Evolutionary conservation across 2,329 filamentous ascomycete species (phyloP), one percentile per base, ranked within the genome.

Genomic region (Pseudopithomyces chartarum): DNA sequence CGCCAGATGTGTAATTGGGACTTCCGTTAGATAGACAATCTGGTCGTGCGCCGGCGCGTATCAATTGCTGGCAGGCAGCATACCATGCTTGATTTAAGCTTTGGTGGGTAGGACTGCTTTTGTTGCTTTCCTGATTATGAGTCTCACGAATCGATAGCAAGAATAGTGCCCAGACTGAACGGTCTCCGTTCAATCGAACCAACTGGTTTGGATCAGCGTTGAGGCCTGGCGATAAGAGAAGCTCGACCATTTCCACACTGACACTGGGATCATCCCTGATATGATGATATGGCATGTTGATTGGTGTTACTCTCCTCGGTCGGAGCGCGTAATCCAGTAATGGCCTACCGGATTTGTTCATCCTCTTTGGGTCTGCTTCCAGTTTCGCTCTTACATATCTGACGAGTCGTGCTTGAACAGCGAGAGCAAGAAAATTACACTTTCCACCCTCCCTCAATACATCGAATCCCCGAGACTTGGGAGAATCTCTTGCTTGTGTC

Each of bases 261-360:
- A 61, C 36, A 13, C 49, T 58, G 0, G 62, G 26, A 12, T 62
- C 54, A 1, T 66, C 56, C 7, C 40, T 43, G 2, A 20, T 11
- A 6, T 50, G 51, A n/a, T 61, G 55, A 45, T 58, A 58, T 1
- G 6, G 40, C 53, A 65, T 58, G 5, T 1, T n/a, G 12, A 55
- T 57, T 0, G 51, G 40, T n/a, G 55, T 60, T 7, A 8, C 13
- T 6, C 60, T 39, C 1, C 29, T 23, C 13, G 58, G 58, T 1
- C 56, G 55, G 2, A 64, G 44, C 1, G 64, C 60, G 19, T 63
- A 64, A 52, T 64, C 58, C 2, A 66, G 38, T 1, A 66, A 36
- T 3, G 62, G 60, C 15, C 56, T 38, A 1, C 57, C 60, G 1
- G 26, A 2, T 38, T 59, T 59, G 10, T 49, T 19, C 36, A 52